Evolutionary conservation across 2,329 filamentous ascomycete species (phyloP).

Genomic region (Colletotrichum salicis): DNA sequence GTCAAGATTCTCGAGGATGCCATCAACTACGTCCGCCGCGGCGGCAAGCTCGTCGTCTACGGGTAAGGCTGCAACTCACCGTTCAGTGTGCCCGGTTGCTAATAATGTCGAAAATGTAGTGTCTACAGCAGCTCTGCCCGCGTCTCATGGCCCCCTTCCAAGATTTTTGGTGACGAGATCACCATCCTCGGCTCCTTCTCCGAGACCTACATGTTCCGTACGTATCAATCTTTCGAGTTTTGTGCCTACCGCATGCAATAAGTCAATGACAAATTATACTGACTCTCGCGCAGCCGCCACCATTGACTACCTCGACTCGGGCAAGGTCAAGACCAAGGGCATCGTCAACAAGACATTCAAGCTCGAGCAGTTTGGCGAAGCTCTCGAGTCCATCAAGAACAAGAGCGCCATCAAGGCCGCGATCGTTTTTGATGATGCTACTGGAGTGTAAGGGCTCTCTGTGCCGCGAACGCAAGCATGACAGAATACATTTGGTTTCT

Average conservation of each 20-base stretch:
- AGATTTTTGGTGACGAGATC: constrained; percentile 77
- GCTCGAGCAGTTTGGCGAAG: constrained; percentile 78
- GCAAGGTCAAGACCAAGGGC: constrained; percentile 71
- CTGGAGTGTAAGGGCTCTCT: constrained; percentile 36
- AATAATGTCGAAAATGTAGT: constrained; percentile 42
- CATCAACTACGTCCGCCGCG: constrained; percentile 77
- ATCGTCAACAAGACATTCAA: constrained; percentile 80
- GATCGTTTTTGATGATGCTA: constrained; percentile 72
- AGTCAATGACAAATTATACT: background rate
- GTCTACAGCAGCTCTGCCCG: constrained; percentile 73
- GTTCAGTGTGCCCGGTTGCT: background rate
- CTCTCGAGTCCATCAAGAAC: constrained; percentile 76
- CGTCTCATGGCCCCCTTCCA: constrained; percentile 76
- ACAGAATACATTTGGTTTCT: background rate
- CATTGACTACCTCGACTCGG: constrained; percentile 64
- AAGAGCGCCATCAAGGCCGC: constrained; percentile 80
- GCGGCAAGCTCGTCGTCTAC: constrained; percentile 78
- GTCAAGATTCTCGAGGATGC: constrained; percentile 75
- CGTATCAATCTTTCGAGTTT: constrained; percentile 37
- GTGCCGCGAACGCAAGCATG: constrained; percentile 24
- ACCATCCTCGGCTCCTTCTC: constrained; percentile 80
- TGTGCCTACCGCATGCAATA: background rate
- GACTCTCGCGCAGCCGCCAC: constrained; percentile 49
- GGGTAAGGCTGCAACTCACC: constrained; percentile 45
- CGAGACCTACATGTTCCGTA: constrained; percentile 77